Percentiles rank a stretch among this genome's conserved stretches.
Conservation (phyloP, 768 basidiomycete species). For the Cubamyces lactineus region DNA sequence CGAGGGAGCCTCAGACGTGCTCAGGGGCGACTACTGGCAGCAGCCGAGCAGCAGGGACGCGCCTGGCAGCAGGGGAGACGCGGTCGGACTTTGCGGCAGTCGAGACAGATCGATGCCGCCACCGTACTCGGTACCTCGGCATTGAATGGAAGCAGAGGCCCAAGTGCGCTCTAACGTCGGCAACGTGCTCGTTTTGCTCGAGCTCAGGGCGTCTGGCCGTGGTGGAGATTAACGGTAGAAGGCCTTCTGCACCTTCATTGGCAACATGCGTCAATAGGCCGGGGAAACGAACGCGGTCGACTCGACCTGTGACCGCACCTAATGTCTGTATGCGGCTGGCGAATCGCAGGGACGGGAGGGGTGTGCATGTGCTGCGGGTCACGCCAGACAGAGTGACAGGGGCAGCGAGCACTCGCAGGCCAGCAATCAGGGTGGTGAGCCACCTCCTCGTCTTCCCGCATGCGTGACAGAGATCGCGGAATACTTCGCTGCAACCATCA, state of each 20-base stretch:
- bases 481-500: background rate
- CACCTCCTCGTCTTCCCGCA: background rate
- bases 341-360: background rate
- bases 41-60: background rate
- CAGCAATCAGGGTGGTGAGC: no score
- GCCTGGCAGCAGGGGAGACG: background rate
- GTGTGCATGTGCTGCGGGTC: background rate
- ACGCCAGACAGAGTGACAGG: background rate
- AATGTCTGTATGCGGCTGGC: no score
- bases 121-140: slow-evolving; percentile 17
- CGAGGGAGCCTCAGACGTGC: no score
- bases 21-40: no score
- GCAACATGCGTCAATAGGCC: slow-evolving; percentile 9
- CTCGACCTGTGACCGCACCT: background rate
- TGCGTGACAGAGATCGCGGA: background rate
- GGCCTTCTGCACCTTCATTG: slow-evolving; percentile 8
- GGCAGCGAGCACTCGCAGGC: background rate
- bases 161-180: slow-evolving; percentile 14
- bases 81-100: slow-evolving; percentile 16
- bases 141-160: slow-evolving; percentile 13
- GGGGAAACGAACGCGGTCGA: background rate
- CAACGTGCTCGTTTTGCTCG: slow-evolving; percentile 5
- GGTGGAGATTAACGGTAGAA: slow-evolving; percentile 20
- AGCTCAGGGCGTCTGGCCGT: background rate
- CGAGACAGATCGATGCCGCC: slow-evolving; percentile 10